Evolutionary conservation across 1,284 basidiomycete genomes (phyloP).

Genomic region (Tylopilus orsonianus): DNA sequence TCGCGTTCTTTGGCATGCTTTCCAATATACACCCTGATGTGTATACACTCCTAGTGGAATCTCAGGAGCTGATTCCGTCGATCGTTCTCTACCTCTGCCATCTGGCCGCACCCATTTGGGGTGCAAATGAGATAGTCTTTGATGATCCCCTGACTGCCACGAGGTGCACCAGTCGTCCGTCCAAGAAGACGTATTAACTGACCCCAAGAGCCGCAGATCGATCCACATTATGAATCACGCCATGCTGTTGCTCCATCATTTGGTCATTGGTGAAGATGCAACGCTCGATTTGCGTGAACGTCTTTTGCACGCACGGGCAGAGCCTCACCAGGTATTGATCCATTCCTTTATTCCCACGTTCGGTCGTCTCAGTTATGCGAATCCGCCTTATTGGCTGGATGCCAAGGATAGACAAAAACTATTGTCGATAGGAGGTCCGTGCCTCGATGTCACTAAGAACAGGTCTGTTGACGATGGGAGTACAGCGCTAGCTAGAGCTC

Average conservation of each 20-base stretch:
- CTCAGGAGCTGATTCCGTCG: constrained; percentile 58
- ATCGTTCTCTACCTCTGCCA: constrained; percentile 55
- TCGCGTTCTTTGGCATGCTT: constrained; percentile 58
- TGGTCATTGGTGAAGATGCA: constrained; percentile 50
- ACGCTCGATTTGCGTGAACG: constrained; percentile 52
- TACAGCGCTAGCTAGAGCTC: constrained; percentile 63
- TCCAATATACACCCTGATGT: constrained; percentile 53
- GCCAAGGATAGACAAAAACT: constrained; percentile 44
- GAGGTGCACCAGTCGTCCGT: constrained; percentile 35
- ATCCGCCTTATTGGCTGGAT: constrained; percentile 62
- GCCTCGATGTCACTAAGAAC: constrained; percentile 5
- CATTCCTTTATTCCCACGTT: constrained; percentile 77
- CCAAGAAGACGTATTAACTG: constrained; percentile 3
- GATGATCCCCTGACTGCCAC: constrained; percentile 37
- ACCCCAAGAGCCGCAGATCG: constrained; percentile 38
- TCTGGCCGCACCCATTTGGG: constrained; percentile 60
- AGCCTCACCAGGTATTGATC: constrained; percentile 64
- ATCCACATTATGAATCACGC: constrained; percentile 51
- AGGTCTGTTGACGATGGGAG: constrained; percentile 18
- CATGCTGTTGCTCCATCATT: constrained; percentile 57
- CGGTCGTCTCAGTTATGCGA: constrained; percentile 71
- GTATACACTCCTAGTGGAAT: constrained; percentile 48
- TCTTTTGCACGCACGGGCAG: constrained; percentile 50
- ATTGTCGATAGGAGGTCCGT: constrained; percentile 53
- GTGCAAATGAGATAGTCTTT: constrained; percentile 53